These are phyloP conservation scores for Mucor piriformis DNA, from an alignment of 371 early-diverging fungal genomes.

Conservation along the genomic window DNA sequence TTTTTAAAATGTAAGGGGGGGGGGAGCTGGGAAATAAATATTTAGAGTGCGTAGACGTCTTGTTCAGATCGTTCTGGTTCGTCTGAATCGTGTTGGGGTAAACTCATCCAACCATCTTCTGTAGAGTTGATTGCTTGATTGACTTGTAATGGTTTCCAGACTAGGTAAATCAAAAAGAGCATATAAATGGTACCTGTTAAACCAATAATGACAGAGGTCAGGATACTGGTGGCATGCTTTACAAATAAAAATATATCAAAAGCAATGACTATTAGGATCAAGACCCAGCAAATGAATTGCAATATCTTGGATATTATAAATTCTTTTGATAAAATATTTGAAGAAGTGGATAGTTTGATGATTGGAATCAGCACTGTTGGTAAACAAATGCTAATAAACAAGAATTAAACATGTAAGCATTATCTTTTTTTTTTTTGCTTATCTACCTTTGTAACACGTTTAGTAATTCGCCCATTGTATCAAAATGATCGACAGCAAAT, in stretches of 20 bases:
- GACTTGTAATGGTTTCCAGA: constrained; percentile 21
- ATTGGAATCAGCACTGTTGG: constrained; percentile 76
- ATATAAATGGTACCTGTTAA: constrained; percentile 14
- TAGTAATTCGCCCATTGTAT: constrained; percentile 68
- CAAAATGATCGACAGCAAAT: constrained; percentile 63
- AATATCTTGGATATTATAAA: constrained; percentile 43
- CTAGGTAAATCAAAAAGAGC: constrained; percentile 25
- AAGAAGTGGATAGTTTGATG: constrained; percentile 57
- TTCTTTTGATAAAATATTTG: constrained; percentile 45
- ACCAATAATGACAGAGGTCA: constrained; percentile 18
- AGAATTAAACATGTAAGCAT: not conserved
- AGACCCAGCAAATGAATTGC: constrained; percentile 26
- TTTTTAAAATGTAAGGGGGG: not conserved
- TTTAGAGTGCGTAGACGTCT: constrained; percentile 21
- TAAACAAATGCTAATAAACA: constrained; percentile 56
- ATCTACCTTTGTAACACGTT: constrained; percentile 61
- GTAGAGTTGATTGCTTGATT: not conserved
- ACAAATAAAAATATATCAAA: constrained; percentile 55
- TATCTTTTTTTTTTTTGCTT: not conserved
- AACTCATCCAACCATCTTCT: constrained; percentile 26
- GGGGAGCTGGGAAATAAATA: not conserved
- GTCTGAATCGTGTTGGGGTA: constrained; percentile 20
- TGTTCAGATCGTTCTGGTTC: constrained; percentile 2
- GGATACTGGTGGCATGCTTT: constrained; percentile 30
- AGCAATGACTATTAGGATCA: constrained; percentile 47